Conservation (phyloP, 2,329 filamentous ascomycete genomes). For the Xylaria sp. region DNA sequence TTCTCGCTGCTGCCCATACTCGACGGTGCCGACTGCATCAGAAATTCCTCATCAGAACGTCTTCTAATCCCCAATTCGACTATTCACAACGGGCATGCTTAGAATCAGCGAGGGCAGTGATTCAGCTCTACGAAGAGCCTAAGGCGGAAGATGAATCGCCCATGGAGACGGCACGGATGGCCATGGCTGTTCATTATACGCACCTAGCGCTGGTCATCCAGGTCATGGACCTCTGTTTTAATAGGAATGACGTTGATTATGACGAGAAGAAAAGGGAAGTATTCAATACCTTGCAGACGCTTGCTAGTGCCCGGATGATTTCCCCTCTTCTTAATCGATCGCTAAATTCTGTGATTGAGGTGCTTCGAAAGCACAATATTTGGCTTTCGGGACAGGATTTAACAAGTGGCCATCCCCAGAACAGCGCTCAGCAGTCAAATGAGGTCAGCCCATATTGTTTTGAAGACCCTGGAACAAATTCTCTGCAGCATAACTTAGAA, state of each 20-base stretch:
- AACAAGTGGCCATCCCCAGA: neutral
- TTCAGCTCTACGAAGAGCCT: neutral
- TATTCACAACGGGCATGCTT: neutral
- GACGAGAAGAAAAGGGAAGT: neutral
- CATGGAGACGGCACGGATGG: neutral
- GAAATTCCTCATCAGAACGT: constrained; percentile 36
- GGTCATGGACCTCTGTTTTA: neutral
- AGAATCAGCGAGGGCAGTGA: neutral
- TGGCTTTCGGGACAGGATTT: neutral
- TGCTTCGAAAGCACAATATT: neutral
- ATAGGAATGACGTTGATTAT: neutral
- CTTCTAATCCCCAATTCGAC: neutral
- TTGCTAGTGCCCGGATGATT: neutral
- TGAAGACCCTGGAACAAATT: neutral
- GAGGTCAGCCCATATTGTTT: neutral
- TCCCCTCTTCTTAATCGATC: constrained; percentile 1
- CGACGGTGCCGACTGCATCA: constrained; percentile 40
- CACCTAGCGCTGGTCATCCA: neutral
- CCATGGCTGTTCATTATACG: neutral
- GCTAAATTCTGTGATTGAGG: neutral
- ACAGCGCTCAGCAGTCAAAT: neutral
- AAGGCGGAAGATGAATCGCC: neutral
- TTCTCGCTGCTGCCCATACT: constrained; percentile 37
- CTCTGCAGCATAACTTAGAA: neutral
- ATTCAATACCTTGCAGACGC: neutral